phyloP scores from a whole-genome alignment of 1,139 yeast genomes.

The Suhomyces coccinellae region DNA sequence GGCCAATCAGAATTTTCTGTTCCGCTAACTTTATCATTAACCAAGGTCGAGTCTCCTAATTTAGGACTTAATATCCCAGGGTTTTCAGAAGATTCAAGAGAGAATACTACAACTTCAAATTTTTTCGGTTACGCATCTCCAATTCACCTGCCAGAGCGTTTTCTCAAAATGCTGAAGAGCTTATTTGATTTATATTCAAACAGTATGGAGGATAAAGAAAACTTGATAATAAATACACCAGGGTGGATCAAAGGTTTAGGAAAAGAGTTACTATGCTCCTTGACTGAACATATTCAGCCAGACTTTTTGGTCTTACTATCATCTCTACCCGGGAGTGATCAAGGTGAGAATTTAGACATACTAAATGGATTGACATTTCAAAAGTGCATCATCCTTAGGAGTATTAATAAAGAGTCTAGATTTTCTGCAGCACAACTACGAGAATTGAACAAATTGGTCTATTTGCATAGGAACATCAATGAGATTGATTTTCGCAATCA shows the following conservation, averaged over 20 bases:
- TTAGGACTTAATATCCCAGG: conserved; percentile 28
- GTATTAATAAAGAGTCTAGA: conserved; percentile 32
- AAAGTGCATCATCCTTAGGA: conserved; percentile 25
- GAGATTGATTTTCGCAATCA: conserved; percentile 51
- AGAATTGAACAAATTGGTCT: conserved; percentile 48
- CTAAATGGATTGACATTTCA: conserved; percentile 24
- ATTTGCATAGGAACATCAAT: conserved; percentile 47
- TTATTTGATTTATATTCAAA: conserved; percentile 38
- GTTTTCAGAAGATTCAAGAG: conserved; percentile 9
- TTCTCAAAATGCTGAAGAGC: conserved; percentile 45
- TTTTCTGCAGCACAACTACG: conserved; percentile 56
- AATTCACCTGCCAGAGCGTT: conserved; percentile 63
- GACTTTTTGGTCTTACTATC: conserved; percentile 49
- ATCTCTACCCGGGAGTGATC: conserved; percentile 20
- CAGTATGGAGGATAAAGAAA: conserved; percentile 32
- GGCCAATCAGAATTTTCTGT: conserved; percentile 83
- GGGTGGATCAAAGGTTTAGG: conserved; percentile 97
- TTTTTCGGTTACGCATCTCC: conserved; percentile 77
- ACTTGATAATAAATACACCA: conserved; percentile 75
- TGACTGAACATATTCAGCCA: conserved; percentile 53
- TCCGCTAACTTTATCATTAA: conserved; percentile 68
- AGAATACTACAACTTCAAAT: conserved; percentile 21
- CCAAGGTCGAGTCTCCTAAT: conserved; percentile 23
- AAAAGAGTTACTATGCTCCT: conserved; percentile 54
- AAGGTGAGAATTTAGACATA: conserved; percentile 27